Base-by-base conservation (phyloP, 768 basidiomycete genomes). In the Podaxis sp. region DNA sequence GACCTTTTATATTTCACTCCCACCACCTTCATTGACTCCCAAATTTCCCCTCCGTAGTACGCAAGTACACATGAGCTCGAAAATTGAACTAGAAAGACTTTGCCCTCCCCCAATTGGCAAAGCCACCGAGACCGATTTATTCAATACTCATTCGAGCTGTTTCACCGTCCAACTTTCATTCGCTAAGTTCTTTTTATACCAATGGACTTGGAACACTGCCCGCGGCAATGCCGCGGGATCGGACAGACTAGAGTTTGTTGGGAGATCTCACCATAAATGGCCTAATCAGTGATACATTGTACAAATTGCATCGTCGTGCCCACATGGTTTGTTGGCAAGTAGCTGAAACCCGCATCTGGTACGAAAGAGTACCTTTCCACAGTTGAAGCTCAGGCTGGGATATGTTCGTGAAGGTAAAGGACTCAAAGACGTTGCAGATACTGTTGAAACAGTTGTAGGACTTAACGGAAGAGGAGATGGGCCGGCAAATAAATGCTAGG, bases 371-470 rank as follows among this genome's bases (percentile, higher is more conserved):
- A 77, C 76, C 13, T 77, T 76, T 65, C 74, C 74, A 28, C 73
- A 73, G 20, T 68, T 78, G 20, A 76, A 80, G 76, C 64, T 69
- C 48, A 78, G 75, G 62, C 67, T 72, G 37, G 77, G 75, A 11
- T 66, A 70, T 36, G 63, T 65, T 61, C 64, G 64, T 41, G 63
- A 73, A 8, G 50, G 38, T 15, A 60, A 66, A 15, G 41, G 50
- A 2, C 64, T 70, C 15, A 83, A 81, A 67, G 73, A 72, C 12
- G 78, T 71, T 5, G 82, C 79, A 15, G 83, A 83, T 65, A 74
- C 80, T 8, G 80, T 81, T 66, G 81, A 83, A 66, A 76, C 78
- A 12, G 75, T 82, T 22, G 75, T 82, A 1, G 81, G 76, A n/a
- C 76, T 75, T 4, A 78, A 77, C 61, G 77, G 78, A 66, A 60